Evolutionary conservation across 345 rosid species (phyloP).

Genomic region (Gynandropsis gynandra): DNA sequence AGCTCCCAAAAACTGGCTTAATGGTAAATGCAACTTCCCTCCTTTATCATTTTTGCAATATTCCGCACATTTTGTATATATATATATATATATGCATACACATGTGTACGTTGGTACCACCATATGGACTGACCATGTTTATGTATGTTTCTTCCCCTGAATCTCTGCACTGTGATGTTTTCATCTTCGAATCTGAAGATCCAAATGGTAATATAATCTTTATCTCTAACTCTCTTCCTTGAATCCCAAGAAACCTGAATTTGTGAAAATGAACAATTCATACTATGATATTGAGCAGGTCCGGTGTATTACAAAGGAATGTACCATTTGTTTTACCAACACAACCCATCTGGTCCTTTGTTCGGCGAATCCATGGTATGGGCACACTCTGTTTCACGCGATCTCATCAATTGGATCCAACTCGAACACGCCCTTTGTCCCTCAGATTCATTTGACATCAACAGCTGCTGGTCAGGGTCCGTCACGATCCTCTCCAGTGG

Average conservation of each 20-base stretch:
- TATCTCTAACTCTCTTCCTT: background rate
- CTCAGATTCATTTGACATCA: conserved; percentile 44
- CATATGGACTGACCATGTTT: no score
- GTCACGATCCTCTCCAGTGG: conserved; percentile 51
- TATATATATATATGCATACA: no score
- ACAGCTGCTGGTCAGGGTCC: conserved; percentile 70
- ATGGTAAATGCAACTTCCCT: conserved; percentile 22
- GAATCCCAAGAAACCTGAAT: background rate
- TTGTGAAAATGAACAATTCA: background rate
- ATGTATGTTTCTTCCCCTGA: background rate
- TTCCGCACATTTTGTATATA: background rate
- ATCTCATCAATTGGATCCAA: conserved; percentile 61
- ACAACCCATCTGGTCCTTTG: conserved; percentile 49
- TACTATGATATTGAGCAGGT: conserved; percentile 32
- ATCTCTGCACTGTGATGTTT: background rate
- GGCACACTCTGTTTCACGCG: conserved; percentile 69
- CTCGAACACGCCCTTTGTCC: conserved; percentile 52
- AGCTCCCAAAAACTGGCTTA: conserved; percentile 34
- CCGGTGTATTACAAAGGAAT: conserved; percentile 71
- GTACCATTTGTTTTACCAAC: conserved; percentile 38
- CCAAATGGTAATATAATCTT: conserved; percentile 19
- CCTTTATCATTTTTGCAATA: background rate
- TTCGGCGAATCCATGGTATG: conserved; percentile 41
- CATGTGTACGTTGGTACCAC: no score
- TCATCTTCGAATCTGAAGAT: conserved; percentile 14